Base-by-base conservation (phyloP, 2,329 filamentous ascomycete species). In the Botrytis paeoniae region DNA sequence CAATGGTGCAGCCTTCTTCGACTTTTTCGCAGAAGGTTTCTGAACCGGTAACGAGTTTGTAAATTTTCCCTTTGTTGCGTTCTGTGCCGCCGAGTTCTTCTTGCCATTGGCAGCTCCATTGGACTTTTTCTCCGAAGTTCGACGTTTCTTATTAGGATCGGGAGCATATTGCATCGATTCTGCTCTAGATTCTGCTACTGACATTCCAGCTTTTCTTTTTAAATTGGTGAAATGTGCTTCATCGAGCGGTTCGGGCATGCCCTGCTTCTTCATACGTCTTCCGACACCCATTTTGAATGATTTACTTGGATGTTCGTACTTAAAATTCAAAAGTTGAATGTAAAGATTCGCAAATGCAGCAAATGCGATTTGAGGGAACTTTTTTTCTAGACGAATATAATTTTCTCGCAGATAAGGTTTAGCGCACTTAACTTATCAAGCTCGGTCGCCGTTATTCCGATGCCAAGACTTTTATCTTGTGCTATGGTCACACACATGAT, bases 211-310 rank as follows among this genome's bases (percentile, higher is more conserved):
- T 86, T 98, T 98, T 82, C 95, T 89, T 88, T 98, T 98, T 75
- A 91, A 83, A 80, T 91, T 94, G 69, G 91, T 90, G 79, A 92
- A 91, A 80, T 92, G 89, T 77, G 90, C 89, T 81, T 97, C 93
- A 77, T 96, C 93, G 77, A 98, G 88, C 76, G 92, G 87, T 80
- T 92, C 89, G 71, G 96, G 96, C 76, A 92, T 87, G 72, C 94
- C 95, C 88, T 98, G 96, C 85, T 98, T 98, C 83, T 95, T 93
- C 91, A 98, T 97, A 80, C 95, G 93, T 82, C 94, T 92, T 82
- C 94, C 93, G 75, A 90, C 89, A 86, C 94, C 95, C 95, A 97
- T 97, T 80, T 82, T 89, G 81, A 81, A 77, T 37, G 51, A 72
- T 65, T 69, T 73, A 7, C n/a, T 16, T 20, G 59, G 14, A 63